These are phyloP conservation scores for Ascosphaera acerosa DNA, from an alignment of 2,329 filamentous ascomycete genomes.

Conservation along the genomic window DNA sequence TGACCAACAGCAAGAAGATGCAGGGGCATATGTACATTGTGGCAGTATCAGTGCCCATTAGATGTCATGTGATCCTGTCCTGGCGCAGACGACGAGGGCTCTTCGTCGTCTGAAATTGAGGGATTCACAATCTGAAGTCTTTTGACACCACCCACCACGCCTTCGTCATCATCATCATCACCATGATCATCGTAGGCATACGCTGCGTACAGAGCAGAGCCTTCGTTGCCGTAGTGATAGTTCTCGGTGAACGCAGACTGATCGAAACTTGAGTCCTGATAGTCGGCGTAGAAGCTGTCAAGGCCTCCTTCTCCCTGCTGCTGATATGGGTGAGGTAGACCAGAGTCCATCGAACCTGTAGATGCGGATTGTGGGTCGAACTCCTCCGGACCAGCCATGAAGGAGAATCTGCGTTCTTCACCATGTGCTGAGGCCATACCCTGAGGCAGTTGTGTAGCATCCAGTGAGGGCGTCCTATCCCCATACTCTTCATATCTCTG, in stretches of 20 bases:
- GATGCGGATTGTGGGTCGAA: not conserved
- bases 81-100: no score
- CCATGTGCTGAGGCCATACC: no score
- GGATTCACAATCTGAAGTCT: constrained; percentile 2
- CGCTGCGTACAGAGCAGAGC: not conserved
- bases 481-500: no score
- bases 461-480: no score
- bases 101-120: not conserved
- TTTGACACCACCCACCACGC: constrained; percentile 1
- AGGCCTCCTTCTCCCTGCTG: no score
- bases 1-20: no score
- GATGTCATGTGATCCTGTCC: no score
- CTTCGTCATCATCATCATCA: constrained; percentile 2
- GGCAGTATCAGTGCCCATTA: no score
- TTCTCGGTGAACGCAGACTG: constrained; percentile 4
- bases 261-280: constrained; percentile 1
- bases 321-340: no score
- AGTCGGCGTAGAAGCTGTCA: constrained; percentile 2
- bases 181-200: constrained; percentile 2
- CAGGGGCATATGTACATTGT: no score
- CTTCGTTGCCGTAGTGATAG: constrained; percentile 5
- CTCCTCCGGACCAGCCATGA: not conserved
- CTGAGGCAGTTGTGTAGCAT: no score
- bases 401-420: not conserved
- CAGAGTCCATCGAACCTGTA: constrained; percentile 1